Evolutionary conservation across 768 basidiomycete species (phyloP), one percentile per base, ranked within the genome.

Genomic region (Amanita subjunquillea): DNA sequence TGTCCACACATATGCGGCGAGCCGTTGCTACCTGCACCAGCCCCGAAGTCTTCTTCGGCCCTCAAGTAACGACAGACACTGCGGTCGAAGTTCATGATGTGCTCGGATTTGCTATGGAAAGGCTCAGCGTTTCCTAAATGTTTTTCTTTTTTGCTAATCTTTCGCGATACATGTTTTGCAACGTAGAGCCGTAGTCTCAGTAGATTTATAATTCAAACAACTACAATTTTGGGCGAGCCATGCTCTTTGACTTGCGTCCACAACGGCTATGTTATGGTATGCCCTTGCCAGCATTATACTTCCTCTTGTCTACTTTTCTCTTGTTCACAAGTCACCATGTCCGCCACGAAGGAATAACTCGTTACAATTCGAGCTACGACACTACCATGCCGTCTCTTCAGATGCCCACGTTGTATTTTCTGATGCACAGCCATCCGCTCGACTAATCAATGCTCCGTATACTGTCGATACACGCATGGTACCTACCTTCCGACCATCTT

Each of bases 21-120:
- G 95, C 96, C 8, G 88, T 98, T 23, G 87, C 95, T 2, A 84
- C 92, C 12, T 96, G 95, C 70, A 94, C 92, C 0, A 89, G 87
- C 50, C 92, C 92, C 8, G 92, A 93, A 63, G 78, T 91, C 32
- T 89, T 91, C 79, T 92, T 92, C 61, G 80, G 82, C 51, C 70
- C 72, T 30, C 53, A 54, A 27, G 30, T 37, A 12, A 17, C 38
- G 12, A 37, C 27, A 20, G 45, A 47, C 20, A 48, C 46, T 15
- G 30, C 45, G 23, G 29, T 68, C 9, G 69, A 71, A 9, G 62
- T 69, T 3, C 73, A 72, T 6, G 80, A 85, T 62, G 77, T 83
- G 50, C 74, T 85, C 30, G 78, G 76, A 32, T 66, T 84, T 49
- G 82, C 82, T 6, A 79, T 85, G 78, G 83, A 84, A 61, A 70